Base-by-base conservation (phyloP, 1,139 yeast species). In the Suhomyces bokatorum region DNA sequence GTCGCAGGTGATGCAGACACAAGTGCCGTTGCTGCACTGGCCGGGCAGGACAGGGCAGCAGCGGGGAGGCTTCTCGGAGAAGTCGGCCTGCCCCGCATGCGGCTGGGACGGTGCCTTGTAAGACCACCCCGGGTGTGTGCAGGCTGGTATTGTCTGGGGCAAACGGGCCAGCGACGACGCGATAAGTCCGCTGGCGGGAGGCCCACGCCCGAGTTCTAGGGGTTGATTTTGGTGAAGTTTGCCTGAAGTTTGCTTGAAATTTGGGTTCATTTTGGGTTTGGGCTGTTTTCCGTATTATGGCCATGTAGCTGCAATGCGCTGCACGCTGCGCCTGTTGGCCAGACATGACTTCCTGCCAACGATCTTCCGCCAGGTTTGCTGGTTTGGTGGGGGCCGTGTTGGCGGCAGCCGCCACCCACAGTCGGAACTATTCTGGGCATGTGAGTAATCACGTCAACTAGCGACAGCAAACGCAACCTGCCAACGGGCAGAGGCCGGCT, bases 141-240 rank as follows among this genome's bases (percentile, higher is more conserved):
- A 15, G 27, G 39, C n/a, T 7, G 26, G 27, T 37, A 35, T 31
- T 11, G 26, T 6, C 10, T 5, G 24, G 17, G 16, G 26, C 14
- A 22, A 24, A 22, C n/a, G n/a, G 29, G 13, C n/a, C 20, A 26
- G 20, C 22, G 32, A 27, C 32, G 30, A 24, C 12, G 42, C 46
- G 46, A 35, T 43, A 43, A 32, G 38, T 39, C 46, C 46, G 40
- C 39, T 37, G 31, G 20, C 16, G 24, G 16, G n/a, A n/a, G n/a
- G n/a, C n/a, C n/a, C 11, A 8, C 6, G 17, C 17, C 12, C 17
- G 12, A 12, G 24, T 14, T 27, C 36, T 9, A 20, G 6, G n/a
- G n/a, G n/a, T n/a, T n/a, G n/a, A n/a, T n/a, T n/a, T n/a, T n/a
- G n/a, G n/a, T n/a, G n/a, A n/a, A n/a, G n/a, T n/a, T n/a, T n/a